These are phyloP conservation scores for Lagerstroemia speciosa DNA, from an alignment of 345 rosid species.

Conservation along the genomic window DNA sequence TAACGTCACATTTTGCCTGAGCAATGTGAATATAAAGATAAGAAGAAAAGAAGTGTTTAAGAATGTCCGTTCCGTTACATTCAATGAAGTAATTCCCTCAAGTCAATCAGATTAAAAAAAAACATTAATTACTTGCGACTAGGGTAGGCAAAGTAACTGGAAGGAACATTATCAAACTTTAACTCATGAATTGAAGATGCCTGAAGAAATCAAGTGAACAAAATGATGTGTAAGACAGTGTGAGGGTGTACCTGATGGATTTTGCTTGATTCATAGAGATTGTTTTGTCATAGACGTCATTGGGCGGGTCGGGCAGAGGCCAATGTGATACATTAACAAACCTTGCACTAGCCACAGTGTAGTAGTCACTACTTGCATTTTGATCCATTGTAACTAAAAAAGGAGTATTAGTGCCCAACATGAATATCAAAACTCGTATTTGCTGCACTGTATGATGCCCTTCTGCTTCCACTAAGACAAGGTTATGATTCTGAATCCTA, in stretches of 20 bases:
- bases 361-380: slow-evolving; percentile 70
- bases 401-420: slow-evolving; percentile 88
- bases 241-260: slow-evolving; percentile 56
- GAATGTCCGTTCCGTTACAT: slow-evolving; percentile 15
- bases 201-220: slow-evolving; percentile 14
- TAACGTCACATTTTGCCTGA: slow-evolving; percentile 74
- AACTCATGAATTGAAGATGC: neutral
- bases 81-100: neutral
- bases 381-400: slow-evolving; percentile 91
- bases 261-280: slow-evolving; percentile 79
- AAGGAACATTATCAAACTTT: slow-evolving; percentile 1
- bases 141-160: slow-evolving; percentile 23
- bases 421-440: slow-evolving; percentile 72
- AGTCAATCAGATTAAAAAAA: slow-evolving; percentile 15
- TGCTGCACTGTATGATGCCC: slow-evolving; percentile 62
- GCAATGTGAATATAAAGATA: too few relatives aligned
- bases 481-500: slow-evolving; percentile 84
- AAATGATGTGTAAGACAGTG: slow-evolving; percentile 30
- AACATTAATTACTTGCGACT: neutral
- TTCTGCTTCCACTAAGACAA: slow-evolving; percentile 81
- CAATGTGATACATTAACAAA: slow-evolving; percentile 81
- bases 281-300: slow-evolving; percentile 63
- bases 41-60: neutral
- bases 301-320: slow-evolving; percentile 72
- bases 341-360: slow-evolving; percentile 91